These are phyloP conservation scores for Cenococcum geophilum DNA, from an alignment of 495 filamentous ascomycete genomes.

Conservation along the genomic window DNA sequence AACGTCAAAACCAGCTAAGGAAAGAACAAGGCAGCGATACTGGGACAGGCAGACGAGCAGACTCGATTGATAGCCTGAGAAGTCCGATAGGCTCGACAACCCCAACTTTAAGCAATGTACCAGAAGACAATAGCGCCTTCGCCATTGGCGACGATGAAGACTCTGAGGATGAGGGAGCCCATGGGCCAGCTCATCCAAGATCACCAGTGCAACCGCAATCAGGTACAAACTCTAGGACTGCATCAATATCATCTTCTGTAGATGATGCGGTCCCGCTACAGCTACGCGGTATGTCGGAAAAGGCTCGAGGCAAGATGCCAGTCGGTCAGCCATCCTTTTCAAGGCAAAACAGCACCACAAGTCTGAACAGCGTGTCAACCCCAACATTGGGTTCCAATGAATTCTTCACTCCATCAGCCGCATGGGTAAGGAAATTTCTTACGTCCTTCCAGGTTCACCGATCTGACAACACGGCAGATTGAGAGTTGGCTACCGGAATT, in stretches of 20 bases:
- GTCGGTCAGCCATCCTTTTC: constrained; percentile 77
- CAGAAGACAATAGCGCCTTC: constrained; percentile 74
- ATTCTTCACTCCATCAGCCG: constrained; percentile 69
- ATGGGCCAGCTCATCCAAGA: constrained; percentile 23
- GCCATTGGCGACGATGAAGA: constrained; percentile 89
- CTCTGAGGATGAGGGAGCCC: constrained; percentile 62
- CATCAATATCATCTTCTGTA: constrained; percentile 62
- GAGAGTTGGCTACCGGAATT: constrained; percentile 90
- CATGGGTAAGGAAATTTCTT: constrained; percentile 52
- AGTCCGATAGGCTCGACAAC: constrained; percentile 57
- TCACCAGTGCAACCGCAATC: constrained; percentile 65
- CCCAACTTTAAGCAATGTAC: constrained; percentile 65
- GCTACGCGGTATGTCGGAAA: constrained; percentile 95
- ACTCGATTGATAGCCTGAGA: constrained; percentile 66
- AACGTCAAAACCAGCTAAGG: constrained; percentile 63
- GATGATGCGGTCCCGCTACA: constrained; percentile 86
- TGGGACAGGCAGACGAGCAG: constrained; percentile 43
- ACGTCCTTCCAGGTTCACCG: background rate
- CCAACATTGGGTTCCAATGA: constrained; percentile 47
- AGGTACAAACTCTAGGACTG: constrained; percentile 60
- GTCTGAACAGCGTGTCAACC: constrained; percentile 61
- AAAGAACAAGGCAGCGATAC: constrained; percentile 56
- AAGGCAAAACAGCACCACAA: constrained; percentile 85
- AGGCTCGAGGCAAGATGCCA: constrained; percentile 95
- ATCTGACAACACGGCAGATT: constrained; percentile 53